A percentile compares a stretch with the other conserved stretches of the same genome.
phyloP scores from a whole-genome alignment of 805 yeast genomes.

The Saccharomycopsis guyanensis region DNA sequence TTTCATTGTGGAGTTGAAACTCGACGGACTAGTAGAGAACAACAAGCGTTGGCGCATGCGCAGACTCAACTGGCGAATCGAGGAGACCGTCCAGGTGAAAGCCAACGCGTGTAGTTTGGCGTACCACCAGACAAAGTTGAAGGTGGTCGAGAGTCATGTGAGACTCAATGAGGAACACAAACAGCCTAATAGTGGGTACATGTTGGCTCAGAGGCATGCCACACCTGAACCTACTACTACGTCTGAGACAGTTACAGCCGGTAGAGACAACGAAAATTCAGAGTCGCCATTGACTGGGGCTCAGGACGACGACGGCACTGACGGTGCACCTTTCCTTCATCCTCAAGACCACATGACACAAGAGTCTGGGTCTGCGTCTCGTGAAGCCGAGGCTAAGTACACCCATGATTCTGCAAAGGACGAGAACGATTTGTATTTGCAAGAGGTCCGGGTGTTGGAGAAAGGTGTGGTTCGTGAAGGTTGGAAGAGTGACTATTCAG shows the following conservation, averaged over 20 bases:
- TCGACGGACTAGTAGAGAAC: slow-evolving; percentile 62
- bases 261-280: neutral
- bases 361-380: slow-evolving; percentile 5
- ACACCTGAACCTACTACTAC: neutral
- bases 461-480: slow-evolving; percentile 83
- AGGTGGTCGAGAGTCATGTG: slow-evolving; percentile 35
- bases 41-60: slow-evolving; percentile 82
- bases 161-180: slow-evolving; percentile 26
- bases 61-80: slow-evolving; percentile 80
- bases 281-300: neutral
- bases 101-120: slow-evolving; percentile 43
- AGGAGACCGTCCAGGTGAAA: slow-evolving; percentile 65
- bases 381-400: neutral
- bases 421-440: slow-evolving; percentile 45
- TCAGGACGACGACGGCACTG: slow-evolving; percentile 1
- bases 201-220: neutral
- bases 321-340: slow-evolving; percentile 11
- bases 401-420: slow-evolving; percentile 18
- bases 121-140: slow-evolving; percentile 45
- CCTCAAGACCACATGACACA: slow-evolving; percentile 16
- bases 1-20: slow-evolving; percentile 72
- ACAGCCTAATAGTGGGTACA: slow-evolving; percentile 4
- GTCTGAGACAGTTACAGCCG: neutral
- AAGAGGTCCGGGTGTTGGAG: slow-evolving; percentile 66
- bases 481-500: slow-evolving; percentile 89